These are phyloP conservation scores for Cryptosporidium muris DNA, from an alignment of 169 alveolate species.

Conservation along the genomic window DNA sequence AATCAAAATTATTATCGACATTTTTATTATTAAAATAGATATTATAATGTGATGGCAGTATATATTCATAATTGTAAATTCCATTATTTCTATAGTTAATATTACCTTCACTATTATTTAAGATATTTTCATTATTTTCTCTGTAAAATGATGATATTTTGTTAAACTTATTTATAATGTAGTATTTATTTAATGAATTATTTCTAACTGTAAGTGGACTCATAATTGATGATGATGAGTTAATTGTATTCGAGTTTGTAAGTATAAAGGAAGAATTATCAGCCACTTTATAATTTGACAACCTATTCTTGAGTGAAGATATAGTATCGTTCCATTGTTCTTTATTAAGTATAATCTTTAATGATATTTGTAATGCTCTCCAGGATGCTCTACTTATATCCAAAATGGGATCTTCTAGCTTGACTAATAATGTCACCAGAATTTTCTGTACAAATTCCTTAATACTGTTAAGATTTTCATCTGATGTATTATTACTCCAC, in stretches of 20 bases:
- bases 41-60: conserved; percentile 31
- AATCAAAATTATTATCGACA: not conserved
- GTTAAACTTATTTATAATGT: conserved; percentile 4
- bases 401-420: conserved; percentile 46
- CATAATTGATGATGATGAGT: conserved; percentile 22
- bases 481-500: conserved; percentile 6
- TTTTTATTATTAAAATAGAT: conserved; percentile 3
- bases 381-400: conserved; percentile 52
- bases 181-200: not conserved
- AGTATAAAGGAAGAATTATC: conserved; percentile 2
- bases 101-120: not conserved
- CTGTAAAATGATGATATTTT: not conserved
- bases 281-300: not conserved
- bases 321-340: conserved; percentile 22
- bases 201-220: conserved; percentile 51
- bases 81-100: conserved; percentile 7
- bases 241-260: conserved; percentile 9
- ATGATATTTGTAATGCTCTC: conserved; percentile 46
- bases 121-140: conserved; percentile 5
- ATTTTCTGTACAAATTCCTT: conserved; percentile 23
- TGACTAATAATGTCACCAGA: conserved; percentile 39
- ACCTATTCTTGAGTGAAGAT: conserved; percentile 18
- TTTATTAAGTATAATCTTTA: conserved; percentile 30
- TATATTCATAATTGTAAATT: conserved; percentile 10
- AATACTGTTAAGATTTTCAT: not conserved